phyloP scores from a whole-genome alignment of 2,329 filamentous ascomycete species.

The Phialemoniopsis sp. region DNA sequence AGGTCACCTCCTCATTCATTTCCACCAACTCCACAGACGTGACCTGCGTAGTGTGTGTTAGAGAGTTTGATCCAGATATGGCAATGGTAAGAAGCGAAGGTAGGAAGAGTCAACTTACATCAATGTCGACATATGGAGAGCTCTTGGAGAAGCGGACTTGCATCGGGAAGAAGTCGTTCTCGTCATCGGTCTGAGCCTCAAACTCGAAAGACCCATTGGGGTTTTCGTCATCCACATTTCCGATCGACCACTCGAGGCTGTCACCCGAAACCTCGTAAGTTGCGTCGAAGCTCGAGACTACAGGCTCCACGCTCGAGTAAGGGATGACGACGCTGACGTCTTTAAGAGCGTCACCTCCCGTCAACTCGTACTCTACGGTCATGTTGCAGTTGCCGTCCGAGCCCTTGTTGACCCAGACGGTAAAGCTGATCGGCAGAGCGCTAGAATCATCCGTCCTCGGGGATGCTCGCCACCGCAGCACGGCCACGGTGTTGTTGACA shows the following conservation, averaged over 20 bases:
- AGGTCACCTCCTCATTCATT: constrained; percentile 73
- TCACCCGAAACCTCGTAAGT: constrained; percentile 92
- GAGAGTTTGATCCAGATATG: not conserved
- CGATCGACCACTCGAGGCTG: constrained; percentile 90
- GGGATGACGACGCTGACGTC: constrained; percentile 89
- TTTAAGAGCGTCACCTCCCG: constrained; percentile 70
- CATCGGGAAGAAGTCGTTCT: constrained; percentile 98
- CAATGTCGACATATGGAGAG: constrained; percentile 84
- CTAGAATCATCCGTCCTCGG: constrained; percentile 76
- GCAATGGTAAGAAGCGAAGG: too few relatives aligned
- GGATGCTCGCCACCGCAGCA: constrained; percentile 86
- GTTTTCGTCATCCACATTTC: constrained; percentile 78
- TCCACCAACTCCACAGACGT: constrained; percentile 66
- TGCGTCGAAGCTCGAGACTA: constrained; percentile 89
- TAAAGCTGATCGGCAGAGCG: constrained; percentile 89
- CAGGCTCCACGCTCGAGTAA: constrained; percentile 78
- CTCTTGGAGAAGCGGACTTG: constrained; percentile 83
- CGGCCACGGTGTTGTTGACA: constrained; percentile 87
- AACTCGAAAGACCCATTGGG: constrained; percentile 89
- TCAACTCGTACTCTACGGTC: constrained; percentile 94
- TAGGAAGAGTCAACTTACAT: constrained; percentile 63
- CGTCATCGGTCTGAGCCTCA: constrained; percentile 80
- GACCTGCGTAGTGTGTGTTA: constrained; percentile 42
- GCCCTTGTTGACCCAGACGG: constrained; percentile 94
- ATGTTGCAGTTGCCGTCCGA: constrained; percentile 77